phyloP scores from a whole-genome alignment of 495 filamentous ascomycete species.

The Sabuloglossum arenarium region DNA sequence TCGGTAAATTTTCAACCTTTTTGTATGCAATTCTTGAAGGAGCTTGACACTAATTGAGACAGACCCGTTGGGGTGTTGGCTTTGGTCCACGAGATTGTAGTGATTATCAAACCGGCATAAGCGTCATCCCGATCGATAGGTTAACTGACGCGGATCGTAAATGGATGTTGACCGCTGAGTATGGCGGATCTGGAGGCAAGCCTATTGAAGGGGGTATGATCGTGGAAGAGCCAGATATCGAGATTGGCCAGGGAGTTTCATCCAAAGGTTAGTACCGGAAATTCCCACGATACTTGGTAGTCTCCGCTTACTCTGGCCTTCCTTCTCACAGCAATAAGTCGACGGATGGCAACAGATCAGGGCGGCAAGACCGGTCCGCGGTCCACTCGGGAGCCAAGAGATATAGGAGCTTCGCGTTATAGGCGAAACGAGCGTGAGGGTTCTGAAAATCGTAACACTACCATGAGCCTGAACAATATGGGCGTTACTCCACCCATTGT shows the following conservation, averaged over 20 bases:
- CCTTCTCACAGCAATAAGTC: conserved; percentile 41
- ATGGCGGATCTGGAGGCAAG: conserved; percentile 74
- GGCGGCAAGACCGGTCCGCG: conserved; percentile 53
- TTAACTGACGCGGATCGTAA: conserved; percentile 91
- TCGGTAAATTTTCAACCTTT: conserved; percentile 2
- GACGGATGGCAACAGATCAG: conserved; percentile 61
- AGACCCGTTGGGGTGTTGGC: conserved; percentile 95
- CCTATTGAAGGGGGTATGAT: conserved; percentile 64
- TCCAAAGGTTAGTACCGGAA: conserved; percentile 43
- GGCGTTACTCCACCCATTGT: conserved; percentile 39
- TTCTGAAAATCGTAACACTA: conserved; percentile 7
- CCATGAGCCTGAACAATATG: conserved; percentile 24
- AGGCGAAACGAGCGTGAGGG: conserved; percentile 25
- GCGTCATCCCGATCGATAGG: conserved; percentile 75
- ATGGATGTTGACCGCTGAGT: conserved; percentile 92
- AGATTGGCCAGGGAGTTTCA: conserved; percentile 91
- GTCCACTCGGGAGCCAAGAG: conserved; percentile 36
- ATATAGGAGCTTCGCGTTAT: conserved; percentile 21
- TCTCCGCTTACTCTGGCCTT: neutral
- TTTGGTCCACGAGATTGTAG: conserved; percentile 95
- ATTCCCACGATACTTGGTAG: neutral
- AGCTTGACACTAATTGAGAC: conserved; percentile 2
- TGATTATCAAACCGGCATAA: conserved; percentile 83
- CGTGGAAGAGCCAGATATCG: conserved; percentile 94
- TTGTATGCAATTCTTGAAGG: neutral